phyloP scores from a whole-genome alignment of 768 basidiomycete genomes.

The Mycena metata region DNA sequence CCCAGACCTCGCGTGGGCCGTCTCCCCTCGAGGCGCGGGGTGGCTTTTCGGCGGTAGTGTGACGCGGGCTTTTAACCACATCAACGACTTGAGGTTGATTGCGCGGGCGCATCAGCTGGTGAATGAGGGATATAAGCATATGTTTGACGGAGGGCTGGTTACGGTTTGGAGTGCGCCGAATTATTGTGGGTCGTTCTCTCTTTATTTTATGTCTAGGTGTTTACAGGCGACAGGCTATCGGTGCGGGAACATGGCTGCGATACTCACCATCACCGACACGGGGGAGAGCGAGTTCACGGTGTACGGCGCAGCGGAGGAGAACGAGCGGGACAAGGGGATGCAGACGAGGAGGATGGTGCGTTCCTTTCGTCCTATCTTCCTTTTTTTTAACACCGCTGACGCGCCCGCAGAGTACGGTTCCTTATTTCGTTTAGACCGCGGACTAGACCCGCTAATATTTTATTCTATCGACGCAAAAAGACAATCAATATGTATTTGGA shows the following conservation, averaged over 20 bases:
- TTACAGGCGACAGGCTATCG: constrained; percentile 58
- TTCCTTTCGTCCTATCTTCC: constrained; percentile 23
- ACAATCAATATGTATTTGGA: constrained; percentile 14
- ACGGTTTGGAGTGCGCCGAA: constrained; percentile 96
- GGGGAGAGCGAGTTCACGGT: constrained; percentile 81
- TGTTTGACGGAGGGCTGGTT: constrained; percentile 94
- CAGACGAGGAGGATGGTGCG: constrained; percentile 81
- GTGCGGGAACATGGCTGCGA: constrained; percentile 92
- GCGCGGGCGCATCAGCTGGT: constrained; percentile 98
- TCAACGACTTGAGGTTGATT: constrained; percentile 88
- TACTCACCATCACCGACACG: constrained; percentile 85
- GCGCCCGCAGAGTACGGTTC: constrained; percentile 62
- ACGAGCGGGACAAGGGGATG: constrained; percentile 86
- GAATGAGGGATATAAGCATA: constrained; percentile 95
- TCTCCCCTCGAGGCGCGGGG: constrained; percentile 95
- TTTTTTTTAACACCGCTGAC: neutral
- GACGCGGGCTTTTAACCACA: constrained; percentile 94
- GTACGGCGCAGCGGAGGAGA: constrained; percentile 91
- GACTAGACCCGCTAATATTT: constrained; percentile 1
- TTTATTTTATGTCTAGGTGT: too few species aligned
- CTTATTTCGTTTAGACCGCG: constrained; percentile 61
- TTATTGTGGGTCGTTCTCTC: constrained; percentile 67
- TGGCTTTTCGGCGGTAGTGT: constrained; percentile 94
- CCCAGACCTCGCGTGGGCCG: constrained; percentile 80
- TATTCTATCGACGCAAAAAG: constrained; percentile 16